Base-by-base conservation (phyloP, 1,284 basidiomycete genomes). In the Abortiporus biennis region DNA sequence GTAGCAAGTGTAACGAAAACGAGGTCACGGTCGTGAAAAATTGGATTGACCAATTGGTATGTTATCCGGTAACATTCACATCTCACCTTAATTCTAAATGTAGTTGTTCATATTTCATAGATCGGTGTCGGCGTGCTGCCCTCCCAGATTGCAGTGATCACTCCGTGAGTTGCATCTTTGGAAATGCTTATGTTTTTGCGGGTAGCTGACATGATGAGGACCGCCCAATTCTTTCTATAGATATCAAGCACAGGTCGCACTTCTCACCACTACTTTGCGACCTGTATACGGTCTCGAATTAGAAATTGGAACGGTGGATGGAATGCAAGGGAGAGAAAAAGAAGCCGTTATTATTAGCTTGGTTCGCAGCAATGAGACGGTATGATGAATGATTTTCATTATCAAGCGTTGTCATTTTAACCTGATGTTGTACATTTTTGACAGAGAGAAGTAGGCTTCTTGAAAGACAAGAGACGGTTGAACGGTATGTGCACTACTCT, bases 301-400 rank as follows among this genome's bases (percentile, higher is more conserved):
- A 3, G 92, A 94, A 50, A 90, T 94, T 38, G 92, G 92, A 1
- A 91, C 85, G 1, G 90, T 95, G 1, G 92, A 96, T 55, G 92
- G 91, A 0, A 87, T 95, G 79, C 93, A 96, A 66, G 92, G 93
- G 0, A 78, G 93, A 40, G 91, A 95, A 63, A 88, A 89, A 52
- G 87, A 96, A 43, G 91, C 90, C 0, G 79, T 96, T 33, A 78
- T 96, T 19, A 85, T 97, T 43, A 89, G 80, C 49, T 74, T 97
- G 4, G 92, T 95, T 1, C 71, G 93, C 33, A 92, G 89, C 52
- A 97, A 96, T 54, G 78, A 85, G 42, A 80, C 74, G 60, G 85
- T 83, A 47, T 3, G 67, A 49, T 6, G 8, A n/a, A n/a, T n/a
- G n/a, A n/a, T n/a, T n/a, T n/a, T n/a, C 23, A 20, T n/a, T 34